Percentiles rank a stretch among this genome's conserved stretches.
Evolutionary conservation across 768 basidiomycete genomes (phyloP).

Genomic region (Mrakia blollopis): DNA sequence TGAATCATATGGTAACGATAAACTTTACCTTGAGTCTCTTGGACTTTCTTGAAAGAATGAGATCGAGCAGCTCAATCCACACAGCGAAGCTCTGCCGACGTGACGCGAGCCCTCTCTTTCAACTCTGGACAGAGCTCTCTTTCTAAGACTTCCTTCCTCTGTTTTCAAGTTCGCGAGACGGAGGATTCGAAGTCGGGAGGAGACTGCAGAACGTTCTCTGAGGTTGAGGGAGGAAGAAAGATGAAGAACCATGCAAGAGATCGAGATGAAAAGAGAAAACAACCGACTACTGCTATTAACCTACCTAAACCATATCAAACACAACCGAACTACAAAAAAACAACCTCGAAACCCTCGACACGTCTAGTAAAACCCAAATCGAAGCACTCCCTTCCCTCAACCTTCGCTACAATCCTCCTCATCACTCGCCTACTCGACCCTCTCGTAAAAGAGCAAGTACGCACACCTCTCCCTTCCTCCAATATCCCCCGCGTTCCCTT

Average conservation of each 20-base stretch:
- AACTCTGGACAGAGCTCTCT: too few species aligned
- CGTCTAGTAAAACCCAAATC: neutral
- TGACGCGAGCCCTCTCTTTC: too few species aligned
- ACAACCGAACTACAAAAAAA: neutral
- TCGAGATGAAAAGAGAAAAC: neutral
- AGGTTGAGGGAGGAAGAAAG: too few species aligned
- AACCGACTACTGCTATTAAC: neutral
- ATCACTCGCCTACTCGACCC: slow-evolving; percentile 45
- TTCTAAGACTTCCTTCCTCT: too few species aligned
- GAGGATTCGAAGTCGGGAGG: too few species aligned
- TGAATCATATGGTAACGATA: too few species aligned
- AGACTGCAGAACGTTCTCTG: neutral
- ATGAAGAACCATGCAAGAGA: neutral
- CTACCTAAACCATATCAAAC: neutral
- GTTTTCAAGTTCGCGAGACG: too few species aligned
- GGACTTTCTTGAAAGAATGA: too few species aligned
- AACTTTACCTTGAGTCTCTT: too few species aligned
- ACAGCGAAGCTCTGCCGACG: too few species aligned
- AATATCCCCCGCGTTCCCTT: slow-evolving; percentile 39
- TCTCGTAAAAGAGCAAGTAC: slow-evolving; percentile 79
- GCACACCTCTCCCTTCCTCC: slow-evolving; percentile 64
- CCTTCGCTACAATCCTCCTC: neutral
- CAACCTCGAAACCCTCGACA: neutral
- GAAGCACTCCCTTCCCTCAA: neutral
- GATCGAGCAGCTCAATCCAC: too few species aligned